Evolutionary conservation across 2,329 filamentous ascomycete species (phyloP), one percentile per base, ranked within the genome.

Genomic region (Aureobasidium sp.): DNA sequence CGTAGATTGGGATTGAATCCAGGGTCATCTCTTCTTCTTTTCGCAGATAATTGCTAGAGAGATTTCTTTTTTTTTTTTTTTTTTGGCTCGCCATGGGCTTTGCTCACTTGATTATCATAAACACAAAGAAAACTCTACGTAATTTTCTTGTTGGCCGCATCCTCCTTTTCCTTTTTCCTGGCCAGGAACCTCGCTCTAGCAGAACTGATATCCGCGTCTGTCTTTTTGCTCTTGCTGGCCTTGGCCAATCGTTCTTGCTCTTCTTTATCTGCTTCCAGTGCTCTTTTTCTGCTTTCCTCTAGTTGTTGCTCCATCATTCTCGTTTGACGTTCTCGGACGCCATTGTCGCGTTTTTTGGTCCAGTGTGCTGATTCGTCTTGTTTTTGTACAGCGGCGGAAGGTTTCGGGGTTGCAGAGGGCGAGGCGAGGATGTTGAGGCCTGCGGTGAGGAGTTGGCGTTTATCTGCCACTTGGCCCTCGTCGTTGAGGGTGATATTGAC

Each of bases 391-490:
- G 31, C 20, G 15, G 65, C 64, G 17, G 63, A 22, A 15, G 55
- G 55, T 34, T 60, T 60, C 5, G 57, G 45, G 6, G 57, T 15
- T 15, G 44, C 11, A 20, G 44, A 8, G 17, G 45, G 57, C 29
- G 45, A 53, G 57, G 63, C 78, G 55, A 82, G 81, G 20, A 94
- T 76, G 68, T 95, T 95, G 57, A 95, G 79, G 29, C 90, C 90
- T 7, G 89, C 87, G 51, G 78, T 82, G 7, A 95, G 81, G 9
- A 94, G 78, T 72, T 94, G 87, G n/a, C 89, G 81, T 78, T 91
- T 93, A 72, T 95, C 90, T 29, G 90, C 87, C 1, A 94, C 86
- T 70, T 92, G 85, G 0, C 90, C 90, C 42, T 94, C 90, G 64
- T 94, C 90, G 69, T 93, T 93, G 68, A 93, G 75, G 8, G 85